Conservation (phyloP, 176 grass and related monocot species). For the Canna indica region DNA sequence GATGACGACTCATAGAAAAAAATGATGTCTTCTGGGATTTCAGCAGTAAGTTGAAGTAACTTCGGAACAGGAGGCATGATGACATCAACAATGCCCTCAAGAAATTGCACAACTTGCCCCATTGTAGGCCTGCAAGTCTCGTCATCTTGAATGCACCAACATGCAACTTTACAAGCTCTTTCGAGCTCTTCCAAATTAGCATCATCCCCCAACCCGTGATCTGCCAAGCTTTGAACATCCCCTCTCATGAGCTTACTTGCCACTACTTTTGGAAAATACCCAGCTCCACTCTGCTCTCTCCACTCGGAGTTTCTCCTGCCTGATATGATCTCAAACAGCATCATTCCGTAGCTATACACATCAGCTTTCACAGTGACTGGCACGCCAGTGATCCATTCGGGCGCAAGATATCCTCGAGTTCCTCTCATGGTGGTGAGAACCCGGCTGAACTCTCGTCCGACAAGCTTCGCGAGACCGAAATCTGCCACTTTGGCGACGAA, state of each 20-base stretch:
- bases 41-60: neutral
- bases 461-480: slow-evolving; percentile 73
- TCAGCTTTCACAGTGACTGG: slow-evolving; percentile 68
- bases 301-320: slow-evolving; percentile 50
- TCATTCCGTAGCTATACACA: slow-evolving; percentile 86
- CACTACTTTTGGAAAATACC: slow-evolving; percentile 57
- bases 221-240: slow-evolving; percentile 38
- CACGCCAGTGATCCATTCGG: slow-evolving; percentile 74
- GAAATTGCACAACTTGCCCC: slow-evolving; percentile 66
- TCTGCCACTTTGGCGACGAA: slow-evolving; percentile 69
- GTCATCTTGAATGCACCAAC: slow-evolving; percentile 89
- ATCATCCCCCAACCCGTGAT: slow-evolving; percentile 38
- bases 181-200: slow-evolving; percentile 44
- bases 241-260: slow-evolving; percentile 43
- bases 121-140: slow-evolving; percentile 57
- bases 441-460: slow-evolving; percentile 71
- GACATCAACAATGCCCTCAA: slow-evolving; percentile 64
- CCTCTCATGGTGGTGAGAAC: slow-evolving; percentile 86
- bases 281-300: slow-evolving; percentile 13
- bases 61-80: slow-evolving; percentile 44
- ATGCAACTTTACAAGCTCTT: slow-evolving; percentile 70
- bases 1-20: neutral
- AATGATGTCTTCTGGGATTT: neutral
- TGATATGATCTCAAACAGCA: slow-evolving; percentile 77
- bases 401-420: slow-evolving; percentile 73